Base-by-base conservation (phyloP, 2,329 filamentous ascomycete genomes). In the Trichoderma brevicompactum region DNA sequence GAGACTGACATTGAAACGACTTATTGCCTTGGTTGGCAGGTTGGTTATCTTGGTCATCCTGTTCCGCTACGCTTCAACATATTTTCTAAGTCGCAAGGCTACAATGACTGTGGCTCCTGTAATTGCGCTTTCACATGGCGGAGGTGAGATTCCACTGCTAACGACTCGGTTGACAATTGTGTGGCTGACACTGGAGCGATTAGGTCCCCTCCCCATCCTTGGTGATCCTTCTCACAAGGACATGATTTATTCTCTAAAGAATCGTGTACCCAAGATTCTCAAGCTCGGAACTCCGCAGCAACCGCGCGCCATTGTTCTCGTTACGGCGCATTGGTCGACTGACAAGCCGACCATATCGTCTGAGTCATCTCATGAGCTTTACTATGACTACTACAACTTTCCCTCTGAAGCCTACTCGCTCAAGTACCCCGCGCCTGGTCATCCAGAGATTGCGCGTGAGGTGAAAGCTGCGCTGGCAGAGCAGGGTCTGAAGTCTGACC, bases 331-430 rank as follows among this genome's bases (percentile, higher is more conserved):
- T 75, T 87, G 85, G 85, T 80, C 79, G 2, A 81, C 81, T 2
- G 53, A 68, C 13, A 74, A 73, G 8, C 85, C 85, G 1, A 81
- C 79, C 48, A 82, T 89, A 65, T 85, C 83, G 12, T 83, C 81
- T 2, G 81, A 71, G 4, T 70, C 75, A 19, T 78, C 76, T 28
- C 86, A 83, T 64, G 70, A 76, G 2, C 75, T 89, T 5, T 74
- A 80, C 55, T 89, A 86, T 72, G 85, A 89, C 71, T 89, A 88
- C 75, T 81, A 80, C 70, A 84, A 84, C 17, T 88, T 88, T 70
- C 86, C 86, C 0, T 72, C 77, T 9, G 85, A 85, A 73, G 71
- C 81, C 0, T 89, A 88, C 72, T 66, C 77, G 17, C 75, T 87
- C 68, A 81, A 82, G 70, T 87, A 89, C 70, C 79, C 83, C 4